These are phyloP conservation scores for Magnusiomyces tetraspermus DNA, from an alignment of 1,139 yeast genomes.

Conservation along the genomic window DNA sequence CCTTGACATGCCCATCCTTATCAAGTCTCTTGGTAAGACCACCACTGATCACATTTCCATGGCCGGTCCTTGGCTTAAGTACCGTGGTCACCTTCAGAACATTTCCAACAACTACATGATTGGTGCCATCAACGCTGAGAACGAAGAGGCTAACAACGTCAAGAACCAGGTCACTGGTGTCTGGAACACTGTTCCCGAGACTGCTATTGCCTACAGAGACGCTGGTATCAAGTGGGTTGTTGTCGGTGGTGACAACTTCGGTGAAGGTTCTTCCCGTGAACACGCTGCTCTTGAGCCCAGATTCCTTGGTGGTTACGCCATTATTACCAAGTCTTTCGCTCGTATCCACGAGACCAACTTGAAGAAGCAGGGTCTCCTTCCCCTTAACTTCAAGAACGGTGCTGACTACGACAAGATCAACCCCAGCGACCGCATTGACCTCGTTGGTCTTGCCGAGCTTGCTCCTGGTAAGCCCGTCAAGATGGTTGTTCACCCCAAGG, in stretches of 20 bases:
- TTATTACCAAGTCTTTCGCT: conserved; percentile 94
- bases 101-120: conserved; percentile 98
- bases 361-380: conserved; percentile 96
- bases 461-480: conserved; percentile 90
- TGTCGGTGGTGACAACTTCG: conserved; percentile 97
- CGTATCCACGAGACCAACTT: conserved; percentile 93
- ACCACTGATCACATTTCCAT: conserved; percentile 96
- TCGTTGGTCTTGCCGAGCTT: conserved; percentile 71
- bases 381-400: conserved; percentile 55
- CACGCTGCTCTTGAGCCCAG: conserved; percentile 99
- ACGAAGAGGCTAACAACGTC: conserved; percentile 87
- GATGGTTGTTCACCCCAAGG: conserved; percentile 83
- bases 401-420: conserved; percentile 92
- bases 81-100: conserved; percentile 99
- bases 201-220: conserved; percentile 87
- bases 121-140: conserved; percentile 97
- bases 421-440: conserved; percentile 86
- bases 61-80: conserved; percentile 99
- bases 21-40: conserved; percentile 95
- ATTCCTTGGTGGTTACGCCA: conserved; percentile 96
- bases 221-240: conserved; percentile 34
- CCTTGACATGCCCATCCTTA: conserved; percentile 64
- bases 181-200: conserved; percentile 92
- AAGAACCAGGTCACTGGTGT: conserved; percentile 88
- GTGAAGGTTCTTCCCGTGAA: conserved; percentile 99